Base-by-base conservation (phyloP, 164 flowering plant genomes). In the Chloranthus sessilifolius region DNA sequence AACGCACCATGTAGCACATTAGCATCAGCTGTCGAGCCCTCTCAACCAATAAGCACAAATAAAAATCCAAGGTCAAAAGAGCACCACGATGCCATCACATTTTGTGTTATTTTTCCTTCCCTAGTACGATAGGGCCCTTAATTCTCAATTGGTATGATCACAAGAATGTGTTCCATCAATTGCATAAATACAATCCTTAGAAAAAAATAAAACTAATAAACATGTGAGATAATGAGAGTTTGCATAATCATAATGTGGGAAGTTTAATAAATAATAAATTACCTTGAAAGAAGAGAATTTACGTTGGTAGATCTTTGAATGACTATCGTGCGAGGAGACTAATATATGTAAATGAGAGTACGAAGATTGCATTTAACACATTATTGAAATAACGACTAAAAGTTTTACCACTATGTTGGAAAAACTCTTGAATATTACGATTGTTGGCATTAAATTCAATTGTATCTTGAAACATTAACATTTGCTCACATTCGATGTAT, bases 321-420 rank as follows among this genome's bases (percentile, higher is more conserved):
- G 10, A 20, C 17, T 20, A 7, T 38, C 42, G 5, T 38, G 19
- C n/a, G 14, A 38, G 17, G 42, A n/a, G 8, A 37, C 41, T 15
- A 4, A 37, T 12, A 37, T 37, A 37, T 37, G 8, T 12, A 37
- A 5, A 37, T 7, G 41, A 37, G n/a, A 37, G 41, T 37, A 14
- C 41, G 16, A 7, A 37, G 12, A 37, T 7, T 7, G 41, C 41
- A 37, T 37, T 37, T 19, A 37, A 19, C n/a, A 37, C 41, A 37
- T 37, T 37, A 19, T 37, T 37, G 36, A 33, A n/a, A n/a, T n/a
- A n/a, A n/a, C 42, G 42, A 38, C 42, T 38, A 38, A 38, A 16
- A 38, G 42, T 38, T 38, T 38, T 20, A 38, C 42, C 42, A 38
- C 42, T 38, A 38, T 38, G 42, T 20, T 38, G 42, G 42, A 38